Conservation (phyloP, 441 rosid genomes). For the Aquilaria agallochum region DNA sequence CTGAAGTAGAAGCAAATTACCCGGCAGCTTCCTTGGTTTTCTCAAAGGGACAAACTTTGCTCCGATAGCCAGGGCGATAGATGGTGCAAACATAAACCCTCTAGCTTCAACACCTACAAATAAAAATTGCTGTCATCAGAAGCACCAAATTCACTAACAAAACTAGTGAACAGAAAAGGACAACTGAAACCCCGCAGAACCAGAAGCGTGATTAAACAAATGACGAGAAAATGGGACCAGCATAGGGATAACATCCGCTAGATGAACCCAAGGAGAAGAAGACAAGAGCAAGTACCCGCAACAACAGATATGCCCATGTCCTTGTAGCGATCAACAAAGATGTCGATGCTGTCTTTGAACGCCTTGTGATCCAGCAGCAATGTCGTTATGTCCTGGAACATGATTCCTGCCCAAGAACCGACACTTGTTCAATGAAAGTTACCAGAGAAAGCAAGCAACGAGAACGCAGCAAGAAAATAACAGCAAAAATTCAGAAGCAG, state of each 20-base stretch:
- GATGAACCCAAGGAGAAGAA: neutral
- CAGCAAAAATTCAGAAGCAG: neutral
- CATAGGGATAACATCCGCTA: neutral
- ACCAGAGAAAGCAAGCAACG: neutral
- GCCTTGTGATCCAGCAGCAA: conserved; percentile 87
- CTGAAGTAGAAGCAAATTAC: conserved; percentile 23
- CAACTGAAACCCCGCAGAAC: neutral
- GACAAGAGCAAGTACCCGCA: conserved; percentile 55
- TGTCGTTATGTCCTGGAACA: conserved; percentile 97
- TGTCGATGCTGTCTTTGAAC: conserved; percentile 83
- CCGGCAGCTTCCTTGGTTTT: conserved; percentile 88
- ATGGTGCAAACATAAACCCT: conserved; percentile 91
- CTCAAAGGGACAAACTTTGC: conserved; percentile 95
- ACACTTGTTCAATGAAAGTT: neutral
- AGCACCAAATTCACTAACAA: neutral
- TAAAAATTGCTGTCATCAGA: conserved; percentile 1
- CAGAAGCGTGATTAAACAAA: neutral
- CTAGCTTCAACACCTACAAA: conserved; percentile 85
- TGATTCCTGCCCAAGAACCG: conserved; percentile 53
- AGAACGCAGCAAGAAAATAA: neutral
- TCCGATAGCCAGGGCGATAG: conserved; percentile 91
- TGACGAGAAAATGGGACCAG: neutral
- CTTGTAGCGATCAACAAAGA: conserved; percentile 93
- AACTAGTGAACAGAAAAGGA: neutral
- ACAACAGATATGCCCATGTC: conserved; percentile 90